Evolutionary conservation across 192 early-diverging fungal genomes (phyloP).

Genomic region (Haplosporangium gracile): DNA sequence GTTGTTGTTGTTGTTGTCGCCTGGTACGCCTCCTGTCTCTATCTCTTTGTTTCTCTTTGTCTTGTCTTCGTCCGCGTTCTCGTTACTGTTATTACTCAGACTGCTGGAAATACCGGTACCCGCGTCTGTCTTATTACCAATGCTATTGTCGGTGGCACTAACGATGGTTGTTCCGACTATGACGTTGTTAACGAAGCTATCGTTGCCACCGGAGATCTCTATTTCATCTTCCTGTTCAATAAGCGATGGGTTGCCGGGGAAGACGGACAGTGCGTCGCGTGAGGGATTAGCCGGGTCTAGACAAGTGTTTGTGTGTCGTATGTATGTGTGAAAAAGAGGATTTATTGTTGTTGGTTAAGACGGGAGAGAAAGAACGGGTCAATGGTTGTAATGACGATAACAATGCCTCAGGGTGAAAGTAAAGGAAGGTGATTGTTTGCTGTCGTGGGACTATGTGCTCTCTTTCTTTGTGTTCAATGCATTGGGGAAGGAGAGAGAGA

Average conservation of each 20-base stretch:
- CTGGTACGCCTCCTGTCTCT: no score
- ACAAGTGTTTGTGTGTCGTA: not conserved
- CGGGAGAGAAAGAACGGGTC: not conserved
- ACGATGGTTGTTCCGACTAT: not conserved
- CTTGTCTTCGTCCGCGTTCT: not conserved
- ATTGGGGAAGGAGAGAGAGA: not conserved
- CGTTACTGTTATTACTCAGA: not conserved
- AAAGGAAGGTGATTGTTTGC: not conserved
- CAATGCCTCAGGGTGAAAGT: not conserved
- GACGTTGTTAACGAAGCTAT: not conserved
- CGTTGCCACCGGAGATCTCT: not conserved
- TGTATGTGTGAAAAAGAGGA: not conserved
- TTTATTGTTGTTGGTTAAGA: not conserved
- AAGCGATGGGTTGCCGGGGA: not conserved
- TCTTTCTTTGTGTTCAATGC: no score
- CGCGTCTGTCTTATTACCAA: not conserved
- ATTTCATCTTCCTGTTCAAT: not conserved
- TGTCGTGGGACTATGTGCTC: not conserved
- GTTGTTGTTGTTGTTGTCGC: not conserved
- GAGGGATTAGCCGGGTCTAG: slow-evolving; percentile 6
- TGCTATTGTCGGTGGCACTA: not conserved
- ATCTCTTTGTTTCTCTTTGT: no score
- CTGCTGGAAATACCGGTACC: not conserved
- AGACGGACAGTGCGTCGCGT: not conserved
- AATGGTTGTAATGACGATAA: not conserved